These are phyloP conservation scores for Pochonia chlamydosporia DNA, from an alignment of 2,329 filamentous ascomycete species.

Conservation along the genomic window DNA sequence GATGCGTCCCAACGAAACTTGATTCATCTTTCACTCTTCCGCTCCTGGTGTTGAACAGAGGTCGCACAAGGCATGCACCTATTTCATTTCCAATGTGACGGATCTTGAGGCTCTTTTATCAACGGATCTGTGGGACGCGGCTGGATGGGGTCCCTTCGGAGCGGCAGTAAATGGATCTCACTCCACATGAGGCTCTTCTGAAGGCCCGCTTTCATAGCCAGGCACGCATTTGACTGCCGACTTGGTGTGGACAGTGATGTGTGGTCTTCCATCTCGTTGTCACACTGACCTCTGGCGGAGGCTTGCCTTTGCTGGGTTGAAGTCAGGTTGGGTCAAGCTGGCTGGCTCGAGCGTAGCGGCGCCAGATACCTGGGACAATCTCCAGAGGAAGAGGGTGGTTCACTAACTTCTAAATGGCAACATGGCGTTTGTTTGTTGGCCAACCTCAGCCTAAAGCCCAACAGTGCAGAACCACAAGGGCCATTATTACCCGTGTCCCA, in stretches of 20 bases:
- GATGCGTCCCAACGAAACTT: neutral
- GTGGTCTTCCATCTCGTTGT: constrained; percentile 9
- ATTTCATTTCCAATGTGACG: neutral
- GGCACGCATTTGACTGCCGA: constrained; percentile 12
- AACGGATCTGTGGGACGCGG: constrained; percentile 9
- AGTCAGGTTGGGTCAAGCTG: constrained; percentile 1
- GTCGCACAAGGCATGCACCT: constrained; percentile 2
- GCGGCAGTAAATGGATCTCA: constrained; percentile 13
- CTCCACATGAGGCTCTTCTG: constrained; percentile 17
- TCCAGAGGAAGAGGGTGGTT: neutral
- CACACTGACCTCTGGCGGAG: constrained; percentile 6
- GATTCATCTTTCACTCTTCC: neutral
- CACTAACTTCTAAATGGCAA: neutral
- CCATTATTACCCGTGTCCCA: constrained; percentile 6
- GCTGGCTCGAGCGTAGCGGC: constrained; percentile 1
- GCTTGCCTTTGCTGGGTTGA: neutral
- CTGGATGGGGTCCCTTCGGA: constrained; percentile 5
- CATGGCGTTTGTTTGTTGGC: neutral
- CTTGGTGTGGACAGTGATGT: constrained; percentile 8
- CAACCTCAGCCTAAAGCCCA: neutral
- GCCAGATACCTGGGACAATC: neutral
- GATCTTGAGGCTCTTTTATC: constrained; percentile 8
- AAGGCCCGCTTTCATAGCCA: constrained; percentile 11
- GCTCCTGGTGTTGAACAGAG: neutral
- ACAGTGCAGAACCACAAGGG: neutral